A percentile compares a stretch with the other conserved stretches of the same genome.
Conservation (phyloP, 371 early-diverging fungal species). For the Choanephora cucurbitarum region DNA sequence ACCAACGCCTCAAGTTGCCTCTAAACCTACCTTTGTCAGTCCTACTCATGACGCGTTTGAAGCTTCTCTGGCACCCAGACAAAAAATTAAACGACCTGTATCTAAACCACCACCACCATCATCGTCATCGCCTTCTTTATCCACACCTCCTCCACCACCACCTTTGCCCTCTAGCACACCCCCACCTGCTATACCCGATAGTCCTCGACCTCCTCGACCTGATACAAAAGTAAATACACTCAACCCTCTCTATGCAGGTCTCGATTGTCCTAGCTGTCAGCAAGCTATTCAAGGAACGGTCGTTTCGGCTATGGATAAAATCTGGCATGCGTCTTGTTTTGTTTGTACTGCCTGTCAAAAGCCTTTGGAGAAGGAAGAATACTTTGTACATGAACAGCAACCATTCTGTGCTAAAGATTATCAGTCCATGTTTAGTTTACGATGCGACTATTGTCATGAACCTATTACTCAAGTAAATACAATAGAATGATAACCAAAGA, state of each 20-base stretch:
- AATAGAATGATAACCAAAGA: neutral
- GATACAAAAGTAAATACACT: constrained; percentile 7
- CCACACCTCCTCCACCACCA: constrained; percentile 8
- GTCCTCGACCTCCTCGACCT: constrained; percentile 9
- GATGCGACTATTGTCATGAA: constrained; percentile 24
- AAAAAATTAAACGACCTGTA: neutral
- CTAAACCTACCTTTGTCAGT: constrained; percentile 4
- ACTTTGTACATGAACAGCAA: constrained; percentile 19
- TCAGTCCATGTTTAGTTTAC: constrained; percentile 15
- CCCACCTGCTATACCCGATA: constrained; percentile 17
- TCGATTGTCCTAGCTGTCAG: constrained; percentile 21
- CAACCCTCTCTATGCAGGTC: constrained; percentile 22
- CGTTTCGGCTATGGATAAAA: constrained; percentile 19
- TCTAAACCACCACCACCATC: neutral
- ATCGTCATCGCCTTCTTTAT: neutral
- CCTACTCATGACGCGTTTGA: constrained; percentile 14
- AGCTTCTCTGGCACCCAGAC: constrained; percentile 10
- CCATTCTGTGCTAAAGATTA: constrained; percentile 26
- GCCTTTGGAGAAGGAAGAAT: constrained; percentile 18
- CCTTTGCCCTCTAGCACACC: constrained; percentile 1
- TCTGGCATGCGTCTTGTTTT: constrained; percentile 29
- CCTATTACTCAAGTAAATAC: constrained; percentile 25
- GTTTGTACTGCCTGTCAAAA: constrained; percentile 16
- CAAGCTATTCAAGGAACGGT: constrained; percentile 20
- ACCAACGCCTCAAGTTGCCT: constrained; percentile 3